These are phyloP conservation scores for Penicillium daleae DNA, from an alignment of 495 filamentous ascomycete species.

Conservation along the genomic window DNA sequence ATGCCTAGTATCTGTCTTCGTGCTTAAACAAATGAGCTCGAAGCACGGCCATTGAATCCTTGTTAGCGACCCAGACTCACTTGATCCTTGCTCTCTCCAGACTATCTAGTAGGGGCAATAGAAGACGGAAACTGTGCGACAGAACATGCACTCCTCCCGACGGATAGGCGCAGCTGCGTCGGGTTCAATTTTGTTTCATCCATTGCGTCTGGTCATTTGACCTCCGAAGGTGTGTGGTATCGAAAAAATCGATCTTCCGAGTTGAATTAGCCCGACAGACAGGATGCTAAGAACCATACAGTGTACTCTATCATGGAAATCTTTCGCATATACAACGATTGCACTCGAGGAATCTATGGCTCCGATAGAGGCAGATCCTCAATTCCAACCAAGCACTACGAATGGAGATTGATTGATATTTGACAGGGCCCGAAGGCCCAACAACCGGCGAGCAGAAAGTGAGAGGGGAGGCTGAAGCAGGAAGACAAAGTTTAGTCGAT, in stretches of 20 bases:
- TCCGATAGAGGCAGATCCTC: slow-evolving; percentile 15
- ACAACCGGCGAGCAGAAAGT: neutral
- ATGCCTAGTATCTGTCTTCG: slow-evolving; percentile 4
- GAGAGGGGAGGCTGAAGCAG: neutral
- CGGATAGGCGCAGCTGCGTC: slow-evolving; percentile 28
- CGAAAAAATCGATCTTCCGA: neutral
- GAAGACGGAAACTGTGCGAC: slow-evolving; percentile 29
- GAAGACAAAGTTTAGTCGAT: neutral
- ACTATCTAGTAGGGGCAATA: neutral
- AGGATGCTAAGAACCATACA: neutral
- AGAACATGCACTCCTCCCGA: slow-evolving; percentile 30
- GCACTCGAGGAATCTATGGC: neutral
- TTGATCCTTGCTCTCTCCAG: neutral
- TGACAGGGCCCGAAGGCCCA: neutral
- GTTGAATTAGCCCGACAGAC: too few relatives aligned
- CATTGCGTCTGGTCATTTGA: slow-evolving; percentile 18
- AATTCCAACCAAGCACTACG: neutral
- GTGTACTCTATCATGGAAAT: neutral
- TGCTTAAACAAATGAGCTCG: neutral
- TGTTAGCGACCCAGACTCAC: neutral
- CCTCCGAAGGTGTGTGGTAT: neutral
- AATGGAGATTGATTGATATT: neutral
- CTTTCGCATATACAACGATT: neutral
- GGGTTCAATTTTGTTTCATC: slow-evolving; percentile 33
- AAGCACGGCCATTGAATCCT: neutral